These are phyloP conservation scores for Aphanomyces cochlioides DNA, from an alignment of 352 stramenopile species.

Conservation along the genomic window DNA sequence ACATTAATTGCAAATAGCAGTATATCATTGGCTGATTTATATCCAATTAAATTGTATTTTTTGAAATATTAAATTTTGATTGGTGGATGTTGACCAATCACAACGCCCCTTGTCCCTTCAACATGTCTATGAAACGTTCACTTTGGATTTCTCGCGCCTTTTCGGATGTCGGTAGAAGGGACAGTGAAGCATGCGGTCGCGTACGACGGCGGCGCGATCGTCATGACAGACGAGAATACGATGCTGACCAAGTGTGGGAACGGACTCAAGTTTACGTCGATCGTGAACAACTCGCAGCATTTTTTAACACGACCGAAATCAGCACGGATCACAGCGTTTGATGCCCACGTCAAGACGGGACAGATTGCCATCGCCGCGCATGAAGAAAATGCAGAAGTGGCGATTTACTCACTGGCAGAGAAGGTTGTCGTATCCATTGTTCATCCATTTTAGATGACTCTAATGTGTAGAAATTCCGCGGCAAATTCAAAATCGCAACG, in stretches of 20 bases:
- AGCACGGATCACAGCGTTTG: conserved; percentile 58
- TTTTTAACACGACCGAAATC: conserved; percentile 53
- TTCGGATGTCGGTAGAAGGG: conserved; percentile 50
- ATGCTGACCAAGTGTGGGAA: conserved; percentile 59
- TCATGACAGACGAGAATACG: conserved; percentile 69
- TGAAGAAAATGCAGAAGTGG: conserved; percentile 53
- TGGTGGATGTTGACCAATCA: background rate
- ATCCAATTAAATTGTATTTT: no score
- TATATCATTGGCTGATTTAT: no score
- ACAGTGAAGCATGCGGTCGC: conserved; percentile 61
- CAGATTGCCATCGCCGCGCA: conserved; percentile 55
- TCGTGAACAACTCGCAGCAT: conserved; percentile 53
- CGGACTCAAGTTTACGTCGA: conserved; percentile 66
- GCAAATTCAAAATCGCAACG: conserved; percentile 36
- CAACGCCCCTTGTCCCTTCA: no score
- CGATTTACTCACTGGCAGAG: conserved; percentile 69
- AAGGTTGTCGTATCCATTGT: conserved; percentile 34
- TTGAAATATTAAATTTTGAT: no score
- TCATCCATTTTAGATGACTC: background rate
- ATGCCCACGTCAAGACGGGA: conserved; percentile 53
- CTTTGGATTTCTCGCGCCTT: background rate
- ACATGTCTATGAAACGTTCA: no score
- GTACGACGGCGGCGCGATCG: conserved; percentile 49
- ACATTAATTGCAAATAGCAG: no score
- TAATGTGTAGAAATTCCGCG: conserved; percentile 42